Evolutionary conservation across 1,139 yeast genomes (phyloP), one percentile per base, ranked within the genome.

Genomic region (Diutina catenulata): DNA sequence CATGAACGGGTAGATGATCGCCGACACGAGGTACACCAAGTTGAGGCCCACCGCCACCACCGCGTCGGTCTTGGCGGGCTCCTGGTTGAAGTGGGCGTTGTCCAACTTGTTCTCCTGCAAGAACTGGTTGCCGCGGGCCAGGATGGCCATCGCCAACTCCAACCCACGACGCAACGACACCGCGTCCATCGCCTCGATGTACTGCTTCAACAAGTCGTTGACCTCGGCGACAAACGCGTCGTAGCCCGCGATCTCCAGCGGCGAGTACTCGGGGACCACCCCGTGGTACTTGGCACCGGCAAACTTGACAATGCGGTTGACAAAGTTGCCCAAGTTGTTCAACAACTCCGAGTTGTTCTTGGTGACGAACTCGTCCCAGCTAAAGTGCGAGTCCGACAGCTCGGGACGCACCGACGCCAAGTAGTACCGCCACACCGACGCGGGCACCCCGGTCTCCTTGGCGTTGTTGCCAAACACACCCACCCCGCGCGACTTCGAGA

Each of bases 391-490:
- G 59, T 91, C 99, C 37, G 94, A 79, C 37, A 87, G 69, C 66
- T 91, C 99, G 21, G 99, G 99, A 59, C 99, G 79, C 29, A 88
- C 77, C 35, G 88, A 74, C 3, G 95, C 80, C 57, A 91, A 70
- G 61, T 91, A 93, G 62, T 88, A 91, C 70, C 99, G 79, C 98
- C 98, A 91, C 35, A 91, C 96, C 28, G 95, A 80, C 33, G 97
- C 77, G 2, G 94, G 68, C 27, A 91, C 61, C 28, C 96, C 95
- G 29, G 94, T 83, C 31, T 83, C 95, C 61, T 86, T 78, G 31
- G 98, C 99, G 56, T 86, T 87, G 64, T 91, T 88, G 54, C 99
- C 99, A 55, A 91, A 91, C 22, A 91, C 99, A 60, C 99, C 99
- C 43, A 91, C 74, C 48, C 93, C 93, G 63, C 98, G 78, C 21